Conservation (phyloP, 805 yeast species). For the Cephaloascus fragrans region DNA sequence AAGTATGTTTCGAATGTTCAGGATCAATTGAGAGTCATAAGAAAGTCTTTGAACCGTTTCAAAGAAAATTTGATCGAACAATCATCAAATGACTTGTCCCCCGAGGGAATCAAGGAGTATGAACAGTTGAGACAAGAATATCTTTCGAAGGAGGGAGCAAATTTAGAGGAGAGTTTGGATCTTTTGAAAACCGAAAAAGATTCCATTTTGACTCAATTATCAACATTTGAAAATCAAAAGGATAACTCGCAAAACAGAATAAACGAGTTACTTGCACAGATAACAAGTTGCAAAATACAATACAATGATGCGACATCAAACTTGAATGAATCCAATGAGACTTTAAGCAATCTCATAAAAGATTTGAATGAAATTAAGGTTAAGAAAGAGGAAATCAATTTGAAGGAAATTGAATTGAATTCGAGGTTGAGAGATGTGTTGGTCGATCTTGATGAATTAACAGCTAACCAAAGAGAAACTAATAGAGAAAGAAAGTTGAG, state of each 20-base stretch:
- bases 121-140: conserved; percentile 46
- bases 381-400: conserved; percentile 22
- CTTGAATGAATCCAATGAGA: conserved; percentile 17
- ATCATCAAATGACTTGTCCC: conserved; percentile 19
- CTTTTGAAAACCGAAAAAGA: conserved; percentile 32
- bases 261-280: conserved; percentile 20
- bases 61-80: conserved; percentile 17
- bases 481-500: conserved; percentile 58
- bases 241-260: conserved; percentile 27
- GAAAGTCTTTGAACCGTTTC: conserved; percentile 25
- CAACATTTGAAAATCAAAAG: conserved; percentile 14
- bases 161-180: conserved; percentile 39
- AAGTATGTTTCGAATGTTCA: conserved; percentile 28
- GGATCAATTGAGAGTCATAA: conserved; percentile 36
- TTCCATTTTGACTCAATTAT: neutral
- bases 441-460: conserved; percentile 56
- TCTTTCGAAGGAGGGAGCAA: conserved; percentile 46
- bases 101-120: conserved; percentile 48
- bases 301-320: conserved; percentile 13
- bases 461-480: conserved; percentile 69
- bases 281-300: conserved; percentile 5
- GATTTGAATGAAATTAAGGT: conserved; percentile 17
- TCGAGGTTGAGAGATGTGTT: conserved; percentile 52
- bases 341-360: conserved; percentile 15
- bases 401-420: conserved; percentile 52